Conservation (phyloP, 441 rosid species). For the Biscutella laevigata region DNA sequence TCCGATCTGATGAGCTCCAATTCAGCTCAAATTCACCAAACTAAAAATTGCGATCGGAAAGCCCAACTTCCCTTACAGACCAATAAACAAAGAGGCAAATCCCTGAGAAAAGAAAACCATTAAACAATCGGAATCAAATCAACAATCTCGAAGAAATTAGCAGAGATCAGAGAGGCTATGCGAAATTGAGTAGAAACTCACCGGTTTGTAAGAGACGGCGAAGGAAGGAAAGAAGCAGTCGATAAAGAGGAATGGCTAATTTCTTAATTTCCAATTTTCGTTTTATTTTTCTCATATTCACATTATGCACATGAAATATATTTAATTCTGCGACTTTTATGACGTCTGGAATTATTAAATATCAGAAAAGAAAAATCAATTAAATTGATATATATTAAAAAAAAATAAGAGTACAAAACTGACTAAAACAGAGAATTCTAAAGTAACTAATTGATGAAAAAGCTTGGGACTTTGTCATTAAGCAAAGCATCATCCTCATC, state of each 20-base stretch:
- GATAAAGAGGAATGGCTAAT: conserved; percentile 16
- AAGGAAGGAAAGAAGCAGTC: conserved; percentile 19
- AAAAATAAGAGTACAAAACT: background rate
- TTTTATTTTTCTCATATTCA: background rate
- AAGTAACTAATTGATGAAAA: conserved; percentile 14
- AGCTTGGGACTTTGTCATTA: conserved; percentile 22
- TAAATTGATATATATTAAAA: background rate
- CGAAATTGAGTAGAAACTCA: conserved; percentile 18
- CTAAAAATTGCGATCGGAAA: conserved; percentile 14
- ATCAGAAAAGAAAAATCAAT: conserved; percentile 7
- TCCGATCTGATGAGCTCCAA: conserved; percentile 7
- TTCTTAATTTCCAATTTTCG: background rate
- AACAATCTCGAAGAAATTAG: background rate
- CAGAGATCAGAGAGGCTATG: conserved; percentile 16
- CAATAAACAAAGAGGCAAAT: conserved; percentile 1
- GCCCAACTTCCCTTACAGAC: background rate
- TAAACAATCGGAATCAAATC: background rate
- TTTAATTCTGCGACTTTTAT: conserved; percentile 4
- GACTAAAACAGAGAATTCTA: conserved; percentile 3
- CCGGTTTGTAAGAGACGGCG: conserved; percentile 16
- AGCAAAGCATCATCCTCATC: conserved; percentile 33
- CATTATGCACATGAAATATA: conserved; percentile 9
- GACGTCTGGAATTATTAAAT: too few species aligned
- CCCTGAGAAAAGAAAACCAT: background rate
- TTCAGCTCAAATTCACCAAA: conserved; percentile 7